Base-by-base conservation (phyloP, 345 rosid genomes). In the Draba incana region DNA sequence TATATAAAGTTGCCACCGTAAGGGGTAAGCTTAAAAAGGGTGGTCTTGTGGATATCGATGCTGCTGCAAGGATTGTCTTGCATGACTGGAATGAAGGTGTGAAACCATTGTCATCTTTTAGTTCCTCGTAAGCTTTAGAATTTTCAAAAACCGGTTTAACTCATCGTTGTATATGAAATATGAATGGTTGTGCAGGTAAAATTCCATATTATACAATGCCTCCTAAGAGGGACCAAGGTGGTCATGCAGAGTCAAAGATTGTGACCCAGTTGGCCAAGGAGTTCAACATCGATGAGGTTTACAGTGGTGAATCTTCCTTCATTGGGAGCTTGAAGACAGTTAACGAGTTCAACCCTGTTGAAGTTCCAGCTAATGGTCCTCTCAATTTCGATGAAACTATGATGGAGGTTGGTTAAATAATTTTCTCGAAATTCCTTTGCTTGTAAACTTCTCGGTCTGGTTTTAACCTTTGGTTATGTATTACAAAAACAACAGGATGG, bases 21-120 rank as follows among this genome's bases (percentile, higher is more conserved):
- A 86, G 98, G 75, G 99, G 99, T 33, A 87, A 84, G 83, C 97
- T 94, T 10, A 94, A 89, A 71, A 94, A 94, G 82, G 99, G 99
- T 74, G 97, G 99, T 71, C 62, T 89, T 56, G 88, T 87, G 59
- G 97, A 94, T 75, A 87, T 83, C 47, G 93, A 91, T 8, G 88
- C 98, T 62, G 84, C 96, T 53, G 96, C 99, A 9, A 87, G 89
- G 77, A 85, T 91, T 61, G 84, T 91, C 70, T 81, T 94, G 79
- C 97, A 83, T 56, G 96, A 91, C 80, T 91, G 96, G 97, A 91
- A 88, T 74, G 88, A 86, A 65, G 97, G 96, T 88, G 80, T 37
- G 72, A 4, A 20, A 12, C 12, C 9, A 57, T 14, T 8, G n/a
- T 42, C 10, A 0, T 31, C 33, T 42, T 39, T 38, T 53, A 38